These are phyloP conservation scores for Aspergillus aculeatinus DNA, from an alignment of 2,329 filamentous ascomycete species.

Conservation along the genomic window DNA sequence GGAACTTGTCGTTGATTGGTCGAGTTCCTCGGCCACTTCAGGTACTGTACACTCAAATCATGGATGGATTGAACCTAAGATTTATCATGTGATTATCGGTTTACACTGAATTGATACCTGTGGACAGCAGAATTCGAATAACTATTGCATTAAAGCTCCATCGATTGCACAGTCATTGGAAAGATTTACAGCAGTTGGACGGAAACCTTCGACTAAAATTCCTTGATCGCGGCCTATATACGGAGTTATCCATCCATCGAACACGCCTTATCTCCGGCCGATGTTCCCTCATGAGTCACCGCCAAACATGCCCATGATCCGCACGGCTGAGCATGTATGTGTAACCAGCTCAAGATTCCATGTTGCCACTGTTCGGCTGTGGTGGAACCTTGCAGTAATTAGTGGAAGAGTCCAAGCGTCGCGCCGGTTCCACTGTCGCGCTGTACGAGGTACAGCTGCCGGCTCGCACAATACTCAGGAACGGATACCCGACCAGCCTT, in stretches of 20 bases:
- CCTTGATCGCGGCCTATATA: not conserved
- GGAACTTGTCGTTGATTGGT: not conserved
- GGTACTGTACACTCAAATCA: too few relatives aligned
- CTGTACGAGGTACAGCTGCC: not conserved
- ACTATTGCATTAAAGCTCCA: too few relatives aligned
- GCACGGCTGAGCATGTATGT: conserved; percentile 1
- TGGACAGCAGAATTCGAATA: too few relatives aligned
- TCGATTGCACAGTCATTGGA: too few relatives aligned
- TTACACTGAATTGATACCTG: too few relatives aligned
- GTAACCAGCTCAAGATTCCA: not conserved
- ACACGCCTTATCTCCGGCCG: conserved; percentile 1
- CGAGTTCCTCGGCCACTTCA: not conserved
- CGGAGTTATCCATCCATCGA: not conserved
- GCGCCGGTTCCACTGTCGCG: not conserved
- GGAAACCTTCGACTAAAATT: not conserved
- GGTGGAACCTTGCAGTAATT: not conserved
- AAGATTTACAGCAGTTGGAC: too few relatives aligned
- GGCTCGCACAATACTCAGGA: not conserved
- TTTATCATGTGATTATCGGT: too few relatives aligned
- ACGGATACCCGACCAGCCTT: not conserved
- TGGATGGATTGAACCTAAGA: too few relatives aligned
- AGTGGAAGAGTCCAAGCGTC: not conserved
- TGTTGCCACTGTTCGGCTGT: not conserved
- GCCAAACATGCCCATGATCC: conserved; percentile 1
- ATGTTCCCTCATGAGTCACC: conserved; percentile 1